A percentile compares a stretch with the other conserved stretches of the same genome.
Evolutionary conservation across 179 eudicot species (phyloP).

Genomic region (Beta macrorhiza): DNA sequence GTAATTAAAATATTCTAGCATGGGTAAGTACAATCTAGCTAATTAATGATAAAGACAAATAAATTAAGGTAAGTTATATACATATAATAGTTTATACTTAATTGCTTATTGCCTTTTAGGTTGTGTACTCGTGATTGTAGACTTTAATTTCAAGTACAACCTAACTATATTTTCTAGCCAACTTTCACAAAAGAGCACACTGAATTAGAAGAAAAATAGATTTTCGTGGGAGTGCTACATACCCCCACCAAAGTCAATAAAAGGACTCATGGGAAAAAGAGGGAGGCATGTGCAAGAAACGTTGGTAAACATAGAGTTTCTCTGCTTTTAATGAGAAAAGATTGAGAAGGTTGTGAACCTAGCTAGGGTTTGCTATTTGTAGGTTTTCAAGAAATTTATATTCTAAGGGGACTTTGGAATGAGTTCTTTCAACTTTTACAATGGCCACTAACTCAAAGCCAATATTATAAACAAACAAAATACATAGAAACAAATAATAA

Average conservation of each 20-base stretch:
- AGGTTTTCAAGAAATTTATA: slow-evolving; percentile 19
- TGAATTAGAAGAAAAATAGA: neutral
- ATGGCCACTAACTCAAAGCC: slow-evolving; percentile 27
- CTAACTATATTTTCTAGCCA: slow-evolving; percentile 1
- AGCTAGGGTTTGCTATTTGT: slow-evolving; percentile 43
- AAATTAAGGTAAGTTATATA: slow-evolving; percentile 10
- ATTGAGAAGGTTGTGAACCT: slow-evolving; percentile 10
- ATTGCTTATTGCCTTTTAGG: slow-evolving; percentile 18
- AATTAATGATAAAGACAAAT: neutral
- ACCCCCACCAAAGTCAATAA: slow-evolving; percentile 36
- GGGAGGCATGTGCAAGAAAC: slow-evolving; percentile 58
- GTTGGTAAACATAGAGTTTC: slow-evolving; percentile 40
- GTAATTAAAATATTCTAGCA: no score
- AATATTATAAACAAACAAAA: neutral
- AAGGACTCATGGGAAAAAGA: slow-evolving; percentile 41
- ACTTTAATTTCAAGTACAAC: slow-evolving; percentile 21
- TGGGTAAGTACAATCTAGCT: no score
- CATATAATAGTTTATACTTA: neutral
- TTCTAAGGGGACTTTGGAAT: slow-evolving; percentile 20
- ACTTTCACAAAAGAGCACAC: neutral
- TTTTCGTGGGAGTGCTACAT: slow-evolving; percentile 16
- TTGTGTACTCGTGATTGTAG: slow-evolving; percentile 18
- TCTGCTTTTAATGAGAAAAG: slow-evolving; percentile 57
- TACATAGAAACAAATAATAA: slow-evolving; percentile 23
- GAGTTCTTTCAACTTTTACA: slow-evolving; percentile 22